Evolutionary conservation across 1,284 basidiomycete species (phyloP).

Genomic region (Sporisorium iseilematis-ciliati): DNA sequence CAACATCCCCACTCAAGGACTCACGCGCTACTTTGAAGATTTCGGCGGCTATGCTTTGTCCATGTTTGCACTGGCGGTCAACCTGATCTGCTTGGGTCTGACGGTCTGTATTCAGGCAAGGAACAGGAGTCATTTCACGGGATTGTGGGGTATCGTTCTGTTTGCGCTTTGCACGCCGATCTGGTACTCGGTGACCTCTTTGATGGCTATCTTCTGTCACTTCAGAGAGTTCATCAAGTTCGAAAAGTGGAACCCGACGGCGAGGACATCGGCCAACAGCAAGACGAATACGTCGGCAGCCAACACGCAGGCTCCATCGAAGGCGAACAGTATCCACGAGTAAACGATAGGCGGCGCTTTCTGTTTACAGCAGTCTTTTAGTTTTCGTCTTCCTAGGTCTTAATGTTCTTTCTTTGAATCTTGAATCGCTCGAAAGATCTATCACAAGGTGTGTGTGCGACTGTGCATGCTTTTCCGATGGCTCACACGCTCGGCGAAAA

Average conservation of each 20-base stretch:
- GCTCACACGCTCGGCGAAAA: too few relatives aligned
- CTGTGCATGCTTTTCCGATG: too few relatives aligned
- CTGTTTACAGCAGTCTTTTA: too few relatives aligned
- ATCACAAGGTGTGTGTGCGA: too few relatives aligned
- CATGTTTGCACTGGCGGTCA: constrained; percentile 52
- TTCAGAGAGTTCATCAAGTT: constrained; percentile 62
- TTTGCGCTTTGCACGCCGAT: constrained; percentile 55
- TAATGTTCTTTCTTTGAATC: too few relatives aligned
- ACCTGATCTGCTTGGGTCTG: constrained; percentile 50
- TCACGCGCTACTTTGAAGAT: constrained; percentile 47
- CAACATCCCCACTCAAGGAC: constrained; percentile 46
- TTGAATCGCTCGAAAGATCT: too few relatives aligned
- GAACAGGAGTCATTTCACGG: constrained; percentile 54
- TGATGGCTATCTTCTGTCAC: constrained; percentile 61
- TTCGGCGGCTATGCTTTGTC: constrained; percentile 52
- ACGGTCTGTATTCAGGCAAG: constrained; percentile 54
- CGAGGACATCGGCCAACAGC: constrained; percentile 31
- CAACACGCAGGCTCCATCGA: constrained; percentile 27
- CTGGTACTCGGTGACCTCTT: constrained; percentile 54
- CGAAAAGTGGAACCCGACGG: constrained; percentile 57
- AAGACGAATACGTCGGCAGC: constrained; percentile 26
- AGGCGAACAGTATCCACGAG: constrained; percentile 22
- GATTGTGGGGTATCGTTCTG: constrained; percentile 40
- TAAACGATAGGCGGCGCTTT: too few relatives aligned
- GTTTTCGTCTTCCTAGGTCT: too few relatives aligned